Conservation (phyloP, 2,329 filamentous ascomycete species). For the Colletotrichum sp. region DNA sequence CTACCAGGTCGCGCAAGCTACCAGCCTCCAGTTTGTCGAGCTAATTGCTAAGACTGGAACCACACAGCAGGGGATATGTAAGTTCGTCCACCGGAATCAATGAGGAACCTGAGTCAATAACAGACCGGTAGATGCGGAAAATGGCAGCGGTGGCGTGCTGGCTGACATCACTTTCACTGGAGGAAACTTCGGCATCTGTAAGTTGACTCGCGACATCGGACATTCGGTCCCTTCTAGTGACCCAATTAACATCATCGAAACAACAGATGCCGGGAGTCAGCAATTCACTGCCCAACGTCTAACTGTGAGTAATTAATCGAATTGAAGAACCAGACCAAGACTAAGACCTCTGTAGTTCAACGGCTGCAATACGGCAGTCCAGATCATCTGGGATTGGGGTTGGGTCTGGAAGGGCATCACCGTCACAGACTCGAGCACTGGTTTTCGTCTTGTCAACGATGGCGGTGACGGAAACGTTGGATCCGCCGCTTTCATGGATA, state of each 20-base stretch:
- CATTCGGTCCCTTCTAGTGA: not conserved
- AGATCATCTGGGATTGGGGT: conserved; percentile 76
- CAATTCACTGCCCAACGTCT: conserved; percentile 74
- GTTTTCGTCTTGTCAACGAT: not conserved
- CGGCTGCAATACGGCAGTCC: conserved; percentile 67
- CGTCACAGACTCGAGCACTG: not conserved
- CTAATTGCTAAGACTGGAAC: conserved; percentile 38
- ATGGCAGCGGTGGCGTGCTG: conserved; percentile 44
- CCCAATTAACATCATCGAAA: not conserved
- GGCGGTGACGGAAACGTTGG: not conserved
- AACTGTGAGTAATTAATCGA: conserved; percentile 21
- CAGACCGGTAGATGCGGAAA: conserved; percentile 7
- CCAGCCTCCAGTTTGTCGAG: conserved; percentile 54
- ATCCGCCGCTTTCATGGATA: not conserved
- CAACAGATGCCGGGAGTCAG: conserved; percentile 55
- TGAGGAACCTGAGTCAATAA: not conserved
- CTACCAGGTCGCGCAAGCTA: conserved; percentile 67
- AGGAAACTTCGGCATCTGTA: conserved; percentile 32
- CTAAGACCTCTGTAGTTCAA: conserved; percentile 54
- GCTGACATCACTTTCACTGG: conserved; percentile 69
- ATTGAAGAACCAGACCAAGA: not conserved
- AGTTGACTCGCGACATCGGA: not conserved
- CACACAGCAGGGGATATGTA: not conserved
- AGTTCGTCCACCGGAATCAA: not conserved
- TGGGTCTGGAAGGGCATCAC: conserved; percentile 44